Base-by-base conservation (phyloP, 345 rosid genomes). In the Populus pruinosa region DNA sequence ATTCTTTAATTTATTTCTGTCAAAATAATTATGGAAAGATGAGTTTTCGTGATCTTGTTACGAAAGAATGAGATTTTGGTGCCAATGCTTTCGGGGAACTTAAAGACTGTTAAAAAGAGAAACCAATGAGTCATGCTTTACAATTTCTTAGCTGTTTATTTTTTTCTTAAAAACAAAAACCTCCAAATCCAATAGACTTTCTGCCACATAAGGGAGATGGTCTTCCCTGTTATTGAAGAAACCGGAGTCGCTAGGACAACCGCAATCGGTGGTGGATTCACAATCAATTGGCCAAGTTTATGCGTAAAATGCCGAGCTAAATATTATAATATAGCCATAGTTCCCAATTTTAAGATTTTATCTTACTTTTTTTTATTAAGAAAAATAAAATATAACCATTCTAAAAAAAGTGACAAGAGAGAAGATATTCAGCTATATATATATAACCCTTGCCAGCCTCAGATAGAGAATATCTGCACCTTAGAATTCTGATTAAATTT, bases 31-130 rank as follows among this genome's bases (percentile, higher is more conserved):
- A 18, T 8, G 21, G 78, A 41, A 25, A 66, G 70, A 67, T 49
- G 55, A 36, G 43, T 67, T 62, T 77, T 78, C 36, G 67, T 83
- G 81, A 75, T 81, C 73, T 53, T 41, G 91, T 90, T 86, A 81
- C 73, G 77, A 65, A 84, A 53, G 80, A 53, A 87, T 82, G 83
- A 90, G 93, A 86, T 53, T 76, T 85, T 87, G 91, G 92, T 89
- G 98, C 87, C 97, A 87, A 79, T 64, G 74, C 76, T 83, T 86
- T 87, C 94, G 96, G 94, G 74, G 69, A 77, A 73, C 55, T 41
- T 59, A 33, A 44, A 83, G 81, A 78, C 20, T 49, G 33, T 33
- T 50, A 76, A 71, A 61, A 71, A 23, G 67, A 68, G 65, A 63
- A 25, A 75, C 82, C 64, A 59, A 75, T 70, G 75, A 67, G 61